Base-by-base conservation (phyloP, 2,329 filamentous ascomycete species). In the Fusarium azukiicola region DNA sequence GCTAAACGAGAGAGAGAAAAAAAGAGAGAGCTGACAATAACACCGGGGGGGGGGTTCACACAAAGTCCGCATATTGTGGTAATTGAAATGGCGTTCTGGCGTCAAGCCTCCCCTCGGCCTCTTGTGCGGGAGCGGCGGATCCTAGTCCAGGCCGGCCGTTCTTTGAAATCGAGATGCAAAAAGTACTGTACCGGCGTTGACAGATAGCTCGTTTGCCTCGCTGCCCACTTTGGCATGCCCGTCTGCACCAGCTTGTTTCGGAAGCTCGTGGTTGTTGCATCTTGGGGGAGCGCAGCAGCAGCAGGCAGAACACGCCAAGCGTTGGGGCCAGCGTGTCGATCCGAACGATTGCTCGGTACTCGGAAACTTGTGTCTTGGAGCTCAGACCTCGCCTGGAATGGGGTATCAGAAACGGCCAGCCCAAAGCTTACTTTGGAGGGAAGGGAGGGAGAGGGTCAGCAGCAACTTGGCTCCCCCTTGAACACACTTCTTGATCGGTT, bases 311-410 rank as follows among this genome's bases (percentile, higher is more conserved):
- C 52, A n/a, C 50, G 66, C 47, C 66, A 52, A 68, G 66, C 42
- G 19, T 50, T 68, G 12, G 46, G 27, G 32, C 8, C 46, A 68
- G 36, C 44, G 23, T 23, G 38, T 69, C 50, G 23, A 70, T 61
- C 52, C 27, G 14, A 61, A 49, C 42, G 27, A 70, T 38, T 61
- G 27, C 44, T 70, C 32, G 67, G 36, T 74, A 54, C 27, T 58
- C 52, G 32, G 58, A 58, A 67, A 32, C 58, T 64, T 64, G 58
- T 64, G 58, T 66, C 71, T 75, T 23, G 66, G 69, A 74, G 76
- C 66, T 64, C 50, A 77, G 71, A 75, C 74, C 49, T 74, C 44
- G 67, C 64, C 67, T 16, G 47, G 36, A 40, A 66, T 23, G 42
- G 46, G 49, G 27, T 16, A 68, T 46, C 21, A 40, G 52, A 73